Evolutionary conservation across 805 yeast genomes (phyloP).

Genomic region (Pichia exigua): DNA sequence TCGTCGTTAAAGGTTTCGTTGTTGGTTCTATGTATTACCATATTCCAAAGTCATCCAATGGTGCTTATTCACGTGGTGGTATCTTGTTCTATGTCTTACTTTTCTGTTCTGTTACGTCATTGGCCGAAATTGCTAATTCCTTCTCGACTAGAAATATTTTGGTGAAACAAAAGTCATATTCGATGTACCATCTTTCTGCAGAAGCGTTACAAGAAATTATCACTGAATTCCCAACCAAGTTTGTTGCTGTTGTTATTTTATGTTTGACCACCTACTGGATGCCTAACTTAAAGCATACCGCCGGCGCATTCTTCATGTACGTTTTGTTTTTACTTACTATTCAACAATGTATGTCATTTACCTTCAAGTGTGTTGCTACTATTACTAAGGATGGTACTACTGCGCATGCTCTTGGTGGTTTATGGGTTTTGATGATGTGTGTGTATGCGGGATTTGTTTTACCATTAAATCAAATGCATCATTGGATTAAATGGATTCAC

Average conservation of each 20-base stretch:
- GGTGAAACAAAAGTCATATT: slow-evolving; percentile 55
- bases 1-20: slow-evolving; percentile 47
- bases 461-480: slow-evolving; percentile 50
- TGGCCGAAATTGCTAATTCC: slow-evolving; percentile 53
- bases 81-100: slow-evolving; percentile 52
- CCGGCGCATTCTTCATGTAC: slow-evolving; percentile 51
- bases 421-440: slow-evolving; percentile 41
- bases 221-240: slow-evolving; percentile 50
- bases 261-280: slow-evolving; percentile 43
- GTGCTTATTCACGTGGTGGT: slow-evolving; percentile 47
- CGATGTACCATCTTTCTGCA: slow-evolving; percentile 60
- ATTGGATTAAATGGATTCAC: slow-evolving; percentile 54
- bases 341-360: slow-evolving; percentile 43
- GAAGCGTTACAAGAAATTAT: slow-evolving; percentile 51
- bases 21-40: slow-evolving; percentile 42
- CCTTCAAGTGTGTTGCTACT: slow-evolving; percentile 46
- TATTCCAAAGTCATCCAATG: slow-evolving; percentile 12
- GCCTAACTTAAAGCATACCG: slow-evolving; percentile 41
- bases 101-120: slow-evolving; percentile 51
- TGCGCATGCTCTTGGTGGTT: slow-evolving; percentile 57
- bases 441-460: slow-evolving; percentile 62
- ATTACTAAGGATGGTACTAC: slow-evolving; percentile 42
- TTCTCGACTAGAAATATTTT: slow-evolving; percentile 56
- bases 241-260: slow-evolving; percentile 40
- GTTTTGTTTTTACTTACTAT: slow-evolving; percentile 35